Evolutionary conservation across 208 protist genomes (phyloP), one percentile per base, ranked within the genome.

Genomic region (Crithidia acanthocephali): DNA sequence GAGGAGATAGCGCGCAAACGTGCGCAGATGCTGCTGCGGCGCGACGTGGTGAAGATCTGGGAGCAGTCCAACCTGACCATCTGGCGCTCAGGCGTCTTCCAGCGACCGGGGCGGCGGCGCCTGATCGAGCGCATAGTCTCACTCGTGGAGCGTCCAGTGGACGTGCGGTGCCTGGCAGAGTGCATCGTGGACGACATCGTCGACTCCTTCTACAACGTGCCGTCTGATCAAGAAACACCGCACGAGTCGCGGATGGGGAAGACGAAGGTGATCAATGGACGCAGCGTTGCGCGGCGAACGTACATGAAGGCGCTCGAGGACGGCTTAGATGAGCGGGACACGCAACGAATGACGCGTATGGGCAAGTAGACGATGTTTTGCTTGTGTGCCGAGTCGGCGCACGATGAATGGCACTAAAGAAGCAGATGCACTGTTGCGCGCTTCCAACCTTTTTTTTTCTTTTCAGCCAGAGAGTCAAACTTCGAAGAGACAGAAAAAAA

Each of bases 141-240:
- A 1, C 63, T 80, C 8, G 53, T 82, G 2, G 69, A 79, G 42
- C 70, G 82, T 1, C 68, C 68, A 18, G 61, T 82, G 9, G 80
- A 88, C 64, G 75, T 91, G 5, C 22, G 53, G 51, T 62, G 66
- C 15, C 59, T 88, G 30, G 75, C 86, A 22, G 75, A 88, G 59
- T 80, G 73, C 27, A 82, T 88, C 47, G 72, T 84, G 5, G 83
- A 87, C 33, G 86, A 86, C 61, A 87, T 88, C 44, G 72, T 84
- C 16, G 80, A 81, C 30, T 70, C 59, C 8, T 40, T 77, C 27
- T 70, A 59, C 27, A 66, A 56, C 45, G 20, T n/a, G 47, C 32
- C 44, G 0, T 2, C 10, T 10, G 61, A 30, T 1, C 27, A 27
- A 7, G 61, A 56, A 22, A 27, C 20, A 8, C 13, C 47, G 23